Base-by-base conservation (phyloP, 345 rosid genomes). In the Zanthoxylum bungeanum region DNA sequence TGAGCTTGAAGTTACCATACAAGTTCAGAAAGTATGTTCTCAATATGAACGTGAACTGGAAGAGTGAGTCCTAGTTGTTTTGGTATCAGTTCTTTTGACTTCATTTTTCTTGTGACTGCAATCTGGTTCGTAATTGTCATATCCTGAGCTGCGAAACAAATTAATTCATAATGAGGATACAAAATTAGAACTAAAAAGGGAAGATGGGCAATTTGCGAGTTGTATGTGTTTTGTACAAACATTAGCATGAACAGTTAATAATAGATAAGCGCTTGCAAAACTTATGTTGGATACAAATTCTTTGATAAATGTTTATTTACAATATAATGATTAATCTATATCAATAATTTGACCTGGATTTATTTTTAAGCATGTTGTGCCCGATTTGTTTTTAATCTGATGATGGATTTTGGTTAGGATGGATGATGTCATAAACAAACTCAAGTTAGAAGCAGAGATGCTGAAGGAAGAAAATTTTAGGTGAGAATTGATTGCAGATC, bases 31-130 rank as follows among this genome's bases (percentile, higher is more conserved):
- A 77, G 84, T 89, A 37, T 81, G 90, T 71, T 72, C 90, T 31
- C 86, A 83, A 65, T 89, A 91, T 66, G 98, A 92, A 73, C 82
- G 81, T 28, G 98, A 91, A 79, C 83, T 92, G 78, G 85, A 88
- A 87, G 86, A 79, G 99, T 95, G 80, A 89, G 93, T 73, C 61
- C 66, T 46, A 10, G 39, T 75, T 42, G 7, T n/a, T 50, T 47
- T 27, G 8, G 27, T 16, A 24, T 59, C 12, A 4, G 19, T 30
- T 58, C 39, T 59, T 19, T 8, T n/a, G n/a, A n/a, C n/a, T n/a
- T 30, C 0, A 14, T 24, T 14, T 28, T 58, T 30, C 7, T 30
- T 57, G 61, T 6, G 14, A 34, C 42, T 21, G 47, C 47, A 22
- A 14, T 34, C 33, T 63, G n/a, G 34, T 30, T n/a, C n/a, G n/a